Evolutionary conservation across 371 early-diverging fungal genomes (phyloP).

Genomic region (Mortierella sp.): DNA sequence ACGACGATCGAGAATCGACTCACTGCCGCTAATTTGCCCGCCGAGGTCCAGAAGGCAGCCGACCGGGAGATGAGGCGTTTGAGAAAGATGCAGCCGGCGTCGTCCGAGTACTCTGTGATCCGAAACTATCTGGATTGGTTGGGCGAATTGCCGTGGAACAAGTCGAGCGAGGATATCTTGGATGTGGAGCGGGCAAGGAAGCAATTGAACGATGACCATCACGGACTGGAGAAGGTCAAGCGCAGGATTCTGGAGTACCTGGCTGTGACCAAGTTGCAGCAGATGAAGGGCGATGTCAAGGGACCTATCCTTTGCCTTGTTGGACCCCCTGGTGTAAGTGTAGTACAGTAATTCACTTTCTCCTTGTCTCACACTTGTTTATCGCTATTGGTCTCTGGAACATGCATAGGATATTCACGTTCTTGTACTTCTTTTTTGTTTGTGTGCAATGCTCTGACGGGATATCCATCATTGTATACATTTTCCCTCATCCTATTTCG

Average conservation of each 20-base stretch:
- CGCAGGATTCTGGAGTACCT: conserved; percentile 86
- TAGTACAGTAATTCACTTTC: not conserved
- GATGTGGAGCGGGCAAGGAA: conserved; percentile 76
- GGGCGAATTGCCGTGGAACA: conserved; percentile 86
- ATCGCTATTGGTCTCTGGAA: too few relatives aligned
- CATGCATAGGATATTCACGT: too few relatives aligned
- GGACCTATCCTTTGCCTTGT: conserved; percentile 72
- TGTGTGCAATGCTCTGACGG: too few relatives aligned
- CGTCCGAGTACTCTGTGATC: conserved; percentile 86
- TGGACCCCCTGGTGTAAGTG: conserved; percentile 55
- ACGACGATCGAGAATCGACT: conserved; percentile 63
- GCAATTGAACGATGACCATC: conserved; percentile 85
- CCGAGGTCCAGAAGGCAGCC: conserved; percentile 75
- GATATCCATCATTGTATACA: too few relatives aligned
- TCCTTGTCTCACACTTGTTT: not conserved
- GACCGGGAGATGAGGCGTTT: conserved; percentile 81
- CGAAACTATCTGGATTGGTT: conserved; percentile 84
- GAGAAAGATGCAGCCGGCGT: conserved; percentile 78
- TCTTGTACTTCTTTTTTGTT: not conserved
- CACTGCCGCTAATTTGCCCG: conserved; percentile 73
- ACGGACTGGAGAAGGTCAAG: conserved; percentile 88
- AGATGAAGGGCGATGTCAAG: conserved; percentile 57
- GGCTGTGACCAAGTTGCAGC: conserved; percentile 80
- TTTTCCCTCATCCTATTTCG: too few relatives aligned
- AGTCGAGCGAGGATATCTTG: conserved; percentile 68